Base-by-base conservation (phyloP, 2,329 filamentous ascomycete species). In the Fusarium incarnatum region DNA sequence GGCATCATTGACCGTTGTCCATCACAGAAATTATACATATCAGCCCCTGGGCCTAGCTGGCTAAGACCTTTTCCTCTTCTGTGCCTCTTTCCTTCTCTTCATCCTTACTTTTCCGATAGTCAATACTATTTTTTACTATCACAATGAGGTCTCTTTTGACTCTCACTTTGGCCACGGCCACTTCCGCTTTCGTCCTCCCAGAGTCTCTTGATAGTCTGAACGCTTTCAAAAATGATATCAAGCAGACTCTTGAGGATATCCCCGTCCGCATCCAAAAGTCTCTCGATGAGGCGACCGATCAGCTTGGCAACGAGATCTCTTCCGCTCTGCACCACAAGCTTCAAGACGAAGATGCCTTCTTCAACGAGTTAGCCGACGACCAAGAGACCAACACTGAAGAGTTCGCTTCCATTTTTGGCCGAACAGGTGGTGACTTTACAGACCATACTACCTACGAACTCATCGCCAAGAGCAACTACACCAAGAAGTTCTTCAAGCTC, bases 381-480 rank as follows among this genome's bases (percentile, higher is more conserved):
- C 44, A 37, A 15, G 42, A 30, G 0, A 10, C 49, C 4, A 42
- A 15, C 6, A 46, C 49, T 2, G 46, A 68, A 3, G 34, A 53
- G 13, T 27, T 13, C 16, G 49, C 44, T 4, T 40, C 52, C 9
- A 59, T 57, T 6, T 45, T 67, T 20, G 54, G 67, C 4, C 25
- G 53, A 47, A 54, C 60, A 54, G 63, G 72, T 16, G 71, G 77
- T 37, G 71, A 79, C n/a, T 81, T 82, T 66, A 83, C 87, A 8
- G 91, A 94, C 76, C 81, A 86, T 76, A 97, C 94, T 22, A 87
- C 97, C 46, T 97, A 94, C 80, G 84, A 97, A 79, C 82, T 94
- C 64, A 93, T 97, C 79, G 83, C 87, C n/a, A 82, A 87, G 74
- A 91, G 87, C 82, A 92, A 94, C 75, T 87, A 93, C 80, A 94